Evolutionary conservation across 495 filamentous ascomycete species (phyloP).

Genomic region (Aspergillus hancockii): DNA sequence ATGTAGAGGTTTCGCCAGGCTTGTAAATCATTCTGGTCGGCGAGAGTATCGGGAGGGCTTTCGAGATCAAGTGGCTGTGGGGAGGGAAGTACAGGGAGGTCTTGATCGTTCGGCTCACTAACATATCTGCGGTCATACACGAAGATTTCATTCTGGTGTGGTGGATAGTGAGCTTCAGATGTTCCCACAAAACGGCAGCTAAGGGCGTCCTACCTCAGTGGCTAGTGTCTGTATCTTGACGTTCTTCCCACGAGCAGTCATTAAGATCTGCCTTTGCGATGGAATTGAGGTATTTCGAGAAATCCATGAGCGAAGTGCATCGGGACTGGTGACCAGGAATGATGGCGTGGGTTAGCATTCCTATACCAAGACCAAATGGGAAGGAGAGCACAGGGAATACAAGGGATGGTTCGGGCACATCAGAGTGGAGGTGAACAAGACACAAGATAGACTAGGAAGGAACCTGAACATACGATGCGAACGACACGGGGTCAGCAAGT

Average conservation of each 20-base stretch:
- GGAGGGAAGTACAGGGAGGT: slow-evolving; percentile 54
- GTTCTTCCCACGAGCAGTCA: slow-evolving; percentile 80
- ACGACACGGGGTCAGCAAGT: slow-evolving; percentile 66
- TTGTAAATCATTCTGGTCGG: slow-evolving; percentile 69
- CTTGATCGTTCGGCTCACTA: slow-evolving; percentile 42
- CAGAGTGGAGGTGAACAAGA: slow-evolving; percentile 5
- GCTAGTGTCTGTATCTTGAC: slow-evolving; percentile 73
- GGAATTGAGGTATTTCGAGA: slow-evolving; percentile 65
- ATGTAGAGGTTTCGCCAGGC: slow-evolving; percentile 84
- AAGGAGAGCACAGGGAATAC: slow-evolving; percentile 7
- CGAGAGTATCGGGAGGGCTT: slow-evolving; percentile 70
- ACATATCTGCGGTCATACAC: slow-evolving; percentile 76
- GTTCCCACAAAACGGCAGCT: background rate
- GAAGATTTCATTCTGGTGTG: slow-evolving; percentile 80
- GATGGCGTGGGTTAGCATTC: slow-evolving; percentile 23
- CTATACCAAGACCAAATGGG: background rate
- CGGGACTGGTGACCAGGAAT: slow-evolving; percentile 52
- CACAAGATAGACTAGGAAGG: background rate
- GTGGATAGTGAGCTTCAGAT: background rate
- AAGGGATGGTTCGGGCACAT: slow-evolving; percentile 11
- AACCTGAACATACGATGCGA: slow-evolving; percentile 61
- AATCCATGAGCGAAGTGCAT: slow-evolving; percentile 69
- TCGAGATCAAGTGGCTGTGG: slow-evolving; percentile 60
- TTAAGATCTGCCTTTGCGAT: slow-evolving; percentile 70
- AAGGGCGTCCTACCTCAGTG: slow-evolving; percentile 61